Evolutionary conservation across 2,329 filamentous ascomycete species (phyloP).

Genomic region (Arthrobotrys entomopaga): DNA sequence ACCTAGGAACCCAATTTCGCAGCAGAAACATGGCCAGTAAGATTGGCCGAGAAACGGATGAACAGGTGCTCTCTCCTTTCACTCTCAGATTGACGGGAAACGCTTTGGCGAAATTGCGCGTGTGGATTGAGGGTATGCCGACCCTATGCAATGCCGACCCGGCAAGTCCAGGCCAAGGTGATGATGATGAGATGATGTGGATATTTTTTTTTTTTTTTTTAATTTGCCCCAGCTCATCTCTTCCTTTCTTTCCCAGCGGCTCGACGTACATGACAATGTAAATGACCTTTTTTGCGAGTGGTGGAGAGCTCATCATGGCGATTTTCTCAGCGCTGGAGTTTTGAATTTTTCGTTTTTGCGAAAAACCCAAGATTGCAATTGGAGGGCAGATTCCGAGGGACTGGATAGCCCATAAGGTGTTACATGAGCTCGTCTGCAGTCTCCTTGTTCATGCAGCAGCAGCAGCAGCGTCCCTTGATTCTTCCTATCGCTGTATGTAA

Average conservation of each 20-base stretch:
- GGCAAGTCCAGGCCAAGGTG: constrained; percentile 15
- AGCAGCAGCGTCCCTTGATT: background rate
- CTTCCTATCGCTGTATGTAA: constrained; percentile 10
- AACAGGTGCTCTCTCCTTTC: constrained; percentile 9
- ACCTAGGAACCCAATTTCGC: constrained; percentile 18
- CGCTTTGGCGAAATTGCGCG: constrained; percentile 41
- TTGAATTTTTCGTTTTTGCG: background rate
- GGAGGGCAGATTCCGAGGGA: constrained; percentile 17
- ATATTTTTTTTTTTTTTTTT: too few relatives aligned
- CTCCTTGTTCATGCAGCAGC: constrained; percentile 31
- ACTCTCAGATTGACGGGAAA: constrained; percentile 21
- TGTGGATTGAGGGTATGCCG: constrained; percentile 38
- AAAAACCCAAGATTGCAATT: constrained; percentile 11
- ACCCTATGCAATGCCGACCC: constrained; percentile 22
- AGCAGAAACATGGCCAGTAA: constrained; percentile 42
- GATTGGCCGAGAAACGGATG: constrained; percentile 33
- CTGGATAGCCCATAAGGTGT: constrained; percentile 21
- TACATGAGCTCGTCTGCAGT: constrained; percentile 35
- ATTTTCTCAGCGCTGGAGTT: constrained; percentile 9
- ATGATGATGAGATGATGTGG: background rate
- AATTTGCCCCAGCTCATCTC: background rate
- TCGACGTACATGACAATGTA: constrained; percentile 6
- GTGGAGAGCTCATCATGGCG: constrained; percentile 28
- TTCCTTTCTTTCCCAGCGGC: constrained; percentile 9
- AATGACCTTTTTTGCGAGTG: constrained; percentile 1